Evolutionary conservation across 2,329 filamentous ascomycete genomes (phyloP).

Genomic region (Beauveria varroae): DNA sequence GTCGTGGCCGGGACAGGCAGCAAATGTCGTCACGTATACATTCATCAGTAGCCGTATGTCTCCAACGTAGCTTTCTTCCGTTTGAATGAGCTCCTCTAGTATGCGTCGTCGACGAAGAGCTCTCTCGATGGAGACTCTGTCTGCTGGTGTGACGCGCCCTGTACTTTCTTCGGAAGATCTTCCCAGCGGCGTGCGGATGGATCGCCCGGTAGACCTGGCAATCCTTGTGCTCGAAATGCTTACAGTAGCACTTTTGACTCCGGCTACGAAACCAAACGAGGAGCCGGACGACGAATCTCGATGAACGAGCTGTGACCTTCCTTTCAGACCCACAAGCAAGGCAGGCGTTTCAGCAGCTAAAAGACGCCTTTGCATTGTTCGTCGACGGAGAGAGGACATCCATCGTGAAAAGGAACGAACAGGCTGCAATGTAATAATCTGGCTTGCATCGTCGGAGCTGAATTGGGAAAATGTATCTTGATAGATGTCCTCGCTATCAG

Average conservation of each 20-base stretch:
- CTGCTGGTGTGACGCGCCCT: constrained; percentile 44
- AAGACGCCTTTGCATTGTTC: constrained; percentile 34
- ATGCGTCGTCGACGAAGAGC: constrained; percentile 70
- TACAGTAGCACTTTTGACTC: constrained; percentile 71
- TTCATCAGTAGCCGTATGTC: constrained; percentile 83
- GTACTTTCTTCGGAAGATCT: constrained; percentile 57
- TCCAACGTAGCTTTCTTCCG: constrained; percentile 82
- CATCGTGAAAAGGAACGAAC: constrained; percentile 40
- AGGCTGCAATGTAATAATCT: neutral
- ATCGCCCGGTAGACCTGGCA: constrained; percentile 2
- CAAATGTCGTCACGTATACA: constrained; percentile 70
- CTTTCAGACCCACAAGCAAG: neutral
- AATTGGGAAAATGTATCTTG: constrained; percentile 1
- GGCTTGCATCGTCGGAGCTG: constrained; percentile 1
- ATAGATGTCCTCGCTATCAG: constrained; percentile 3
- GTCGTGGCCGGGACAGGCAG: constrained; percentile 58
- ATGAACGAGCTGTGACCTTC: constrained; percentile 21
- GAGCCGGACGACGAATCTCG: constrained; percentile 62
- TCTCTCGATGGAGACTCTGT: constrained; percentile 50
- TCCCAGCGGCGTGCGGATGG: constrained; percentile 5
- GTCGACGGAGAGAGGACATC: constrained; percentile 61
- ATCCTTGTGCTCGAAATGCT: constrained; percentile 57
- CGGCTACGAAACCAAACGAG: constrained; percentile 73
- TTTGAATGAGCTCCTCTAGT: constrained; percentile 76
- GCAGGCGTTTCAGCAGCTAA: constrained; percentile 9